Evolutionary conservation across 345 rosid species (phyloP).

Genomic region (Aurinia saxatilis): DNA sequence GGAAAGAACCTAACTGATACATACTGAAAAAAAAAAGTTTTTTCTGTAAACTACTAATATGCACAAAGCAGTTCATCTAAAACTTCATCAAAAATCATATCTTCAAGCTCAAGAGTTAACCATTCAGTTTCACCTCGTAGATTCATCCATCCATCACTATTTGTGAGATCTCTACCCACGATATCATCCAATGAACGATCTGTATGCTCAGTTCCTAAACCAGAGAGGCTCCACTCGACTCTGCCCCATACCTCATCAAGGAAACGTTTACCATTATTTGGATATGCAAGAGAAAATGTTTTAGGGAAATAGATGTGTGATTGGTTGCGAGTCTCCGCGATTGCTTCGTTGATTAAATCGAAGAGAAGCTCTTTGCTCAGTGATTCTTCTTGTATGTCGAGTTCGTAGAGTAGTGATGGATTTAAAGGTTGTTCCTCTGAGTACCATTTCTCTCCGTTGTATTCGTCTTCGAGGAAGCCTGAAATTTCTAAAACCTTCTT

Average conservation of each 20-base stretch:
- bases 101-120: constrained; percentile 68
- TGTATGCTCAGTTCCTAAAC: constrained; percentile 28
- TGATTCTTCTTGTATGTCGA: constrained; percentile 34
- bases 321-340: constrained; percentile 39
- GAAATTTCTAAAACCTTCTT: constrained; percentile 49
- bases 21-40: neutral
- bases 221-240: constrained; percentile 32
- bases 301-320: constrained; percentile 52
- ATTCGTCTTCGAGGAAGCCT: constrained; percentile 45
- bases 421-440: constrained; percentile 61
- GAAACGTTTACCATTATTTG: constrained; percentile 38
- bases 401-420: constrained; percentile 46
- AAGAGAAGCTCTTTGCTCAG: constrained; percentile 50
- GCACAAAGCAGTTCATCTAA: constrained; percentile 37
- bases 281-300: constrained; percentile 35
- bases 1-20: neutral
- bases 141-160: constrained; percentile 61
- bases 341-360: constrained; percentile 51
- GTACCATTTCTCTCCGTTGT: constrained; percentile 41
- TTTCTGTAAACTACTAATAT: neutral
- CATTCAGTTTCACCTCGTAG: constrained; percentile 48
- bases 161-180: constrained; percentile 46
- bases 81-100: constrained; percentile 54
- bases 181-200: constrained; percentile 50
- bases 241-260: constrained; percentile 65